Evolutionary conservation across 768 basidiomycete species (phyloP).

Genomic region (Lactarius quietus): DNA sequence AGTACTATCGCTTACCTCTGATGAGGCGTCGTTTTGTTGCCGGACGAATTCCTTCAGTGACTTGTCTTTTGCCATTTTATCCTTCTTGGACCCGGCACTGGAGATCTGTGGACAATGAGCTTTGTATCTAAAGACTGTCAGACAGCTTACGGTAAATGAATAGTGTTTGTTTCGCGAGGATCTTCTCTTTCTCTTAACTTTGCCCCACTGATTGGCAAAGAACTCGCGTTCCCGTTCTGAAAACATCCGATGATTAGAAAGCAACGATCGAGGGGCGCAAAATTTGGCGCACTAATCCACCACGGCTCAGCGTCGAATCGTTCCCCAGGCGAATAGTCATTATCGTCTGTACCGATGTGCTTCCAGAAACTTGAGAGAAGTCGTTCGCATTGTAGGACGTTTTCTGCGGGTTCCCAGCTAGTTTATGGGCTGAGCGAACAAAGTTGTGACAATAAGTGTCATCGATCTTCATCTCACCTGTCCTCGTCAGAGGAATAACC

Average conservation of each 20-base stretch:
- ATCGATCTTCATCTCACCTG: slow-evolving; percentile 40
- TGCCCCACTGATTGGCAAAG: slow-evolving; percentile 28
- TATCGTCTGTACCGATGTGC: slow-evolving; percentile 53
- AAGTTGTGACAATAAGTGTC: slow-evolving; percentile 2
- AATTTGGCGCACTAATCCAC: slow-evolving; percentile 53
- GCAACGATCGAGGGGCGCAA: background rate
- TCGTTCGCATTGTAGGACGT: slow-evolving; percentile 54
- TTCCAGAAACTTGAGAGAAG: slow-evolving; percentile 56
- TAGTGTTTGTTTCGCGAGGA: slow-evolving; percentile 21
- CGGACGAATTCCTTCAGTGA: slow-evolving; percentile 27
- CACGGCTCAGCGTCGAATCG: slow-evolving; percentile 39
- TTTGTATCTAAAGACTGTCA: background rate
- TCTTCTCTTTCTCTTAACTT: slow-evolving; percentile 24
- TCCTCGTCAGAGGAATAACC: slow-evolving; percentile 55
- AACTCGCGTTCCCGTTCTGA: slow-evolving; percentile 41
- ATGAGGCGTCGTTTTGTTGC: slow-evolving; percentile 6
- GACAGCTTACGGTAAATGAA: slow-evolving; percentile 4
- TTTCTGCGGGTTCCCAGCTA: slow-evolving; percentile 69
- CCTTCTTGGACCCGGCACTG: slow-evolving; percentile 11
- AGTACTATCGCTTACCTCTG: slow-evolving; percentile 21
- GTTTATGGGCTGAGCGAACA: slow-evolving; percentile 10
- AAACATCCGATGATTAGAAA: background rate
- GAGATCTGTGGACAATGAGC: slow-evolving; percentile 11
- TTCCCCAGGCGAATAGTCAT: slow-evolving; percentile 50
- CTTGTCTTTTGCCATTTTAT: slow-evolving; percentile 19